phyloP scores from a whole-genome alignment of 176 grass and related monocot genomes.

The Melocanna baccifera region DNA sequence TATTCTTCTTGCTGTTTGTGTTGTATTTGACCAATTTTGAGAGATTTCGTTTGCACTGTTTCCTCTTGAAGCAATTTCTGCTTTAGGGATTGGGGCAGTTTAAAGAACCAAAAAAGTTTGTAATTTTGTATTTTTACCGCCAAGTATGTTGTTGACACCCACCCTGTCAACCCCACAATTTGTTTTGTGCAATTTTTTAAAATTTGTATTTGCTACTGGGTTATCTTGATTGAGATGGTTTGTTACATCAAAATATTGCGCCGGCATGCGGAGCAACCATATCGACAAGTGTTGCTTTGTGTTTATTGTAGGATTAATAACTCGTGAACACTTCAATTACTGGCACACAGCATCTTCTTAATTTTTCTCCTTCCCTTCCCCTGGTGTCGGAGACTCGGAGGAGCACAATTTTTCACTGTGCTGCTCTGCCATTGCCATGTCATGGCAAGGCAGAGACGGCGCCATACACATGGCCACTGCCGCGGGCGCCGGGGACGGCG shows the following conservation, averaged over 20 bases:
- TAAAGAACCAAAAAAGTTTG: background rate
- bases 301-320: background rate
- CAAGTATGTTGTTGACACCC: background rate
- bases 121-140: background rate
- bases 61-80: background rate
- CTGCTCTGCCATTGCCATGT: no score
- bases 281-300: no score
- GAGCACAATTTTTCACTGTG: no score
- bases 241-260: background rate
- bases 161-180: background rate
- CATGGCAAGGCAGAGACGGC: no score
- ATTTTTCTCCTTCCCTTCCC: no score
- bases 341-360: no score
- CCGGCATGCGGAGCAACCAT: background rate
- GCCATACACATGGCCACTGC: no score
- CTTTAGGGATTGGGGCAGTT: background rate
- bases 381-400: no score
- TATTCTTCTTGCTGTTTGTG: background rate
- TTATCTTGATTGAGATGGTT: background rate
- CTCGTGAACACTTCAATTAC: no score
- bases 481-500: no score
- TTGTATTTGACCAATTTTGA: conserved; percentile 20
- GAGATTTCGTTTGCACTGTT: background rate
- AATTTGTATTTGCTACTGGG: background rate
- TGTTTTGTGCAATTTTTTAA: background rate